Percentiles rank a stretch among this genome's conserved stretches.
Evolutionary conservation across 805 yeast genomes (phyloP).

Genomic region (Lipomyces kockii): DNA sequence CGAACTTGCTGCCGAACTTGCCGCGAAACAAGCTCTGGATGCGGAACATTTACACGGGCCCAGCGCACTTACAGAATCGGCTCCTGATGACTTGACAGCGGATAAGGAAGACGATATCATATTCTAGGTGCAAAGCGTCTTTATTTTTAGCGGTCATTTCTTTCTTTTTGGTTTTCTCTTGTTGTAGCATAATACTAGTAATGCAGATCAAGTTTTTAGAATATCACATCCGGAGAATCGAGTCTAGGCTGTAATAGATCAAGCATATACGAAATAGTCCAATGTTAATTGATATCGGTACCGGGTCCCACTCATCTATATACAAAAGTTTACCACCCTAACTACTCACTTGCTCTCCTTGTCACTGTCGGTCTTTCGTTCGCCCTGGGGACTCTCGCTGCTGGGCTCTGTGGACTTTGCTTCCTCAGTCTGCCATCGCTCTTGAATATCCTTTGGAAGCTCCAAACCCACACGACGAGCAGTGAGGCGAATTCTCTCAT

Average conservation of each 20-base stretch:
- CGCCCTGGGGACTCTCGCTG: neutral
- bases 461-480: slow-evolving; percentile 90
- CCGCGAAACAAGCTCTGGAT: slow-evolving; percentile 36
- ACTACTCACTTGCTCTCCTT: neutral
- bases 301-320: neutral
- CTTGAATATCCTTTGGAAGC: slow-evolving; percentile 51
- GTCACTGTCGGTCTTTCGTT: slow-evolving; percentile 6
- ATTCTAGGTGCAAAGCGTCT: slow-evolving; percentile 23
- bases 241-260: neutral
- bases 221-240: neutral
- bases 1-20: slow-evolving; percentile 39
- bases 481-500: slow-evolving; percentile 75
- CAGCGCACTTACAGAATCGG: slow-evolving; percentile 40
- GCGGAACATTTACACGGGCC: slow-evolving; percentile 44
- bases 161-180: neutral
- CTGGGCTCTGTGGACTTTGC: slow-evolving; percentile 7
- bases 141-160: neutral
- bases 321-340: neutral
- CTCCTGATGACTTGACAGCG: slow-evolving; percentile 44
- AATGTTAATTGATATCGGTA: neutral
- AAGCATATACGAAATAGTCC: neutral
- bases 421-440: slow-evolving; percentile 25
- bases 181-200: slow-evolving; percentile 13
- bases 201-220: neutral
- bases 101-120: slow-evolving; percentile 54